A percentile compares a stretch with the other conserved stretches of the same genome.
These are phyloP conservation scores for Euphorbia tirucalli DNA, from an alignment of 345 rosid species.

Conservation along the genomic window DNA sequence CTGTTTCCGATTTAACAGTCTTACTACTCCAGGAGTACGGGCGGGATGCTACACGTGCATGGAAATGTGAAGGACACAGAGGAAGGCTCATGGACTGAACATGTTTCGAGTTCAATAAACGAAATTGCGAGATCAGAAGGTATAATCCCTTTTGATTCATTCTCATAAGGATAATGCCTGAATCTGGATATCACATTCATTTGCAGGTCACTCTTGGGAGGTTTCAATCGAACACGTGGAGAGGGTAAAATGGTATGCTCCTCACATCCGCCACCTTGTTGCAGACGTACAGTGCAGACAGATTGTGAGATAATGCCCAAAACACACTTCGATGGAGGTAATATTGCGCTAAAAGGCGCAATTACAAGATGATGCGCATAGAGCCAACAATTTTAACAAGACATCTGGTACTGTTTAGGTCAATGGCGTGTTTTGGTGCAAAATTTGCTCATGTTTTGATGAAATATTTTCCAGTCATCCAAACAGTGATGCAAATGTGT, in stretches of 20 bases:
- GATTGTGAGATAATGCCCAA: conserved; percentile 4
- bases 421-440: too few relatives aligned
- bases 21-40: conserved; percentile 56
- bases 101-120: conserved; percentile 46
- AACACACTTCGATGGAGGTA: background rate
- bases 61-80: conserved; percentile 85
- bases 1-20: background rate
- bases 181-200: conserved; percentile 20
- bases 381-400: background rate
- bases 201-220: conserved; percentile 72
- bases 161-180: background rate
- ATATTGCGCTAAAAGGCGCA: background rate
- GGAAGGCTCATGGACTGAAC: conserved; percentile 52
- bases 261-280: conserved; percentile 87
- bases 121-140: conserved; percentile 76
- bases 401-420: background rate
- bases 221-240: conserved; percentile 63
- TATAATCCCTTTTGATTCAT: conserved; percentile 29
- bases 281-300: conserved; percentile 71
- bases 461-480: too few relatives aligned
- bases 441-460: too few relatives aligned
- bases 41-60: conserved; percentile 85
- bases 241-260: conserved; percentile 95
- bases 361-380: too few relatives aligned
- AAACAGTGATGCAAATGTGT: too few relatives aligned